Percentiles rank a stretch among this genome's conserved stretches.
phyloP scores from a whole-genome alignment of 768 basidiomycete genomes.

The Porpolomopsis calyptriformis region DNA sequence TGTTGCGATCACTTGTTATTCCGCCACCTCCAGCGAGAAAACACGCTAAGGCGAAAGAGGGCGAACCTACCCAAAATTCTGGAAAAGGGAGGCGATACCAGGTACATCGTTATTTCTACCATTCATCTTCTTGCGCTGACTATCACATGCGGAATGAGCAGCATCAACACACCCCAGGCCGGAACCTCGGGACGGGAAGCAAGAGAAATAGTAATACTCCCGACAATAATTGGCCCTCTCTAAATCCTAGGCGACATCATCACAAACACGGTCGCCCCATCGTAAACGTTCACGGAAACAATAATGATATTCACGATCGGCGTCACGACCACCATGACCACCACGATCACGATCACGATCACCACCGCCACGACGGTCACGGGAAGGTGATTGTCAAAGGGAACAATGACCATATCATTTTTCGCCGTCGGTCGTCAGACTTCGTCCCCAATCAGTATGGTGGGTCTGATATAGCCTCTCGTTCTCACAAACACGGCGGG shows the following conservation, averaged over 20 bases:
- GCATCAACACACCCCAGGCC: too few species aligned
- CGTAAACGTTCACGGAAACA: slow-evolving; percentile 6
- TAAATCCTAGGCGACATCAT: background rate
- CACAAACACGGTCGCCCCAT: background rate
- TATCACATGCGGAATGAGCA: too few species aligned
- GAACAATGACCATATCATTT: slow-evolving; percentile 11
- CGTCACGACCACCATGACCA: background rate
- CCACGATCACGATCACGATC: slow-evolving; percentile 19
- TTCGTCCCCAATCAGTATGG: slow-evolving; percentile 18
- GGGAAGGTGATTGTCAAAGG: slow-evolving; percentile 11
- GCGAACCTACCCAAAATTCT: slow-evolving; percentile 5
- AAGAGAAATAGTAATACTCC: too few species aligned
- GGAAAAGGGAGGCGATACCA: background rate
- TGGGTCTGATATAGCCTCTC: slow-evolving; percentile 18
- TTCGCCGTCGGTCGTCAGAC: slow-evolving; percentile 11
- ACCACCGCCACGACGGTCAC: slow-evolving; percentile 11
- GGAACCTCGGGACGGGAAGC: too few species aligned
- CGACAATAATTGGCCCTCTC: too few species aligned
- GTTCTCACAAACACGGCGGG: slow-evolving; percentile 1
- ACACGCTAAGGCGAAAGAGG: slow-evolving; percentile 6
- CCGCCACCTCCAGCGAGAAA: background rate
- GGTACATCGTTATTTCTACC: background rate
- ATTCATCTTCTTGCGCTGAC: slow-evolving; percentile 4
- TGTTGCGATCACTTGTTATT: background rate
- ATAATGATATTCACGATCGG: too few species aligned